Conservation (phyloP, 2,329 filamentous ascomycete species). For the Dactylonectria macrodidyma region DNA sequence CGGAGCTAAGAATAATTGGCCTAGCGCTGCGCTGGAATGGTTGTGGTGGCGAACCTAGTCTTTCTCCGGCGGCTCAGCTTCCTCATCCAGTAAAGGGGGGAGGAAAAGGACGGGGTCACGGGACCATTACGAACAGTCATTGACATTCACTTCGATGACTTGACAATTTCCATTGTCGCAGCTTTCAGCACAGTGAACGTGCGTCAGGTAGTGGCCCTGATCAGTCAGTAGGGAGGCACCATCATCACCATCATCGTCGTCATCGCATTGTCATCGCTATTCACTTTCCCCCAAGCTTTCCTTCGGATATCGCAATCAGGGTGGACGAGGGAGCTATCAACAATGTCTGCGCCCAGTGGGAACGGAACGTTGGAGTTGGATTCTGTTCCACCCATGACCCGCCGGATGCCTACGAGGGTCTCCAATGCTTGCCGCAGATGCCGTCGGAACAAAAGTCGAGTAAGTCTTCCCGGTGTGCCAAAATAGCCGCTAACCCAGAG, state of each 20-base stretch:
- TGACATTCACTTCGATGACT: neutral
- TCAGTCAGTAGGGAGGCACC: neutral
- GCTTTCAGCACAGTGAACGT: neutral
- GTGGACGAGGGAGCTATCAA: neutral
- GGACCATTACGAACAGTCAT: neutral
- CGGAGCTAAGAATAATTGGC: neutral
- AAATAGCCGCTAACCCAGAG: neutral
- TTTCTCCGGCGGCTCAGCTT: neutral
- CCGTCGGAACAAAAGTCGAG: too few species aligned
- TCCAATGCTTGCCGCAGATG: too few species aligned
- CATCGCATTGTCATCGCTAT: neutral
- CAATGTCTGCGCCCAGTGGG: neutral
- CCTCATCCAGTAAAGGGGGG: too few species aligned
- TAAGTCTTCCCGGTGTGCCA: neutral
- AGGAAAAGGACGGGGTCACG: neutral
- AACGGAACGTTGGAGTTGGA: too few species aligned
- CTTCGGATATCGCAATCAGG: neutral
- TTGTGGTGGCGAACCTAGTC: neutral
- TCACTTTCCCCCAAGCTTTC: neutral
- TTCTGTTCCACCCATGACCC: too few species aligned
- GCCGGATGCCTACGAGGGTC: too few species aligned
- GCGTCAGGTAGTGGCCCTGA: neutral
- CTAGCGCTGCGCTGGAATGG: neutral
- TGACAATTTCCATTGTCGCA: neutral
- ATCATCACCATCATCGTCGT: neutral